A percentile compares a stretch with the other conserved stretches of the same genome.
Conservation (phyloP, 2,329 filamentous ascomycete genomes). For the Periconia sp. region DNA sequence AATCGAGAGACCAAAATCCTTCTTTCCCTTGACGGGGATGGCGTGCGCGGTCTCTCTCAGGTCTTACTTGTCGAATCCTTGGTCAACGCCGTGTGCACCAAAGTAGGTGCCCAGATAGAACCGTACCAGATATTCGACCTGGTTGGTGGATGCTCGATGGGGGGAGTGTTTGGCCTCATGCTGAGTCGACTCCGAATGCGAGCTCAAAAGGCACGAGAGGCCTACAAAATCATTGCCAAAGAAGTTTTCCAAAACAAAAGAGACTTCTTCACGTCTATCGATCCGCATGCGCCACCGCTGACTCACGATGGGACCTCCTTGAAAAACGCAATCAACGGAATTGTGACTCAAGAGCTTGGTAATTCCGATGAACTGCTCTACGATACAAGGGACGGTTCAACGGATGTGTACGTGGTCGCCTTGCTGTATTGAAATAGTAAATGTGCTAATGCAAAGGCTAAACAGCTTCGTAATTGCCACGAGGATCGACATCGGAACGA, state of each 20-base stretch:
- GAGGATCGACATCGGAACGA: slow-evolving; percentile 29
- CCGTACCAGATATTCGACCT: slow-evolving; percentile 36
- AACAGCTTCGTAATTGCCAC: slow-evolving; percentile 31
- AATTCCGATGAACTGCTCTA: slow-evolving; percentile 23
- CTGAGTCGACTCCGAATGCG: slow-evolving; percentile 34
- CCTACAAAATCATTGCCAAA: slow-evolving; percentile 27
- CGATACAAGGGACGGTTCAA: slow-evolving; percentile 25
- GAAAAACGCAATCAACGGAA: slow-evolving; percentile 21
- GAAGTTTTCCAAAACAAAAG: slow-evolving; percentile 30
- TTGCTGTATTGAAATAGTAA: background rate
- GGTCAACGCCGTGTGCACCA: slow-evolving; percentile 33
- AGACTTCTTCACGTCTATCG: slow-evolving; percentile 27
- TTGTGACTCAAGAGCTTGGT: slow-evolving; percentile 21
- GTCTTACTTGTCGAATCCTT: slow-evolving; percentile 33
- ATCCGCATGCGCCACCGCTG: slow-evolving; percentile 15
- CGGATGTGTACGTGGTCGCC: slow-evolving; percentile 28
- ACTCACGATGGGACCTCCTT: slow-evolving; percentile 16
- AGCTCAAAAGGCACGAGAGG: slow-evolving; percentile 29
- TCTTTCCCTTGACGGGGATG: slow-evolving; percentile 36
- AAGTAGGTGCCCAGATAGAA: slow-evolving; percentile 24
- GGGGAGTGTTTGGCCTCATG: slow-evolving; percentile 32
- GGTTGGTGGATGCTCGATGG: slow-evolving; percentile 30
- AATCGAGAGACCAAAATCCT: slow-evolving; percentile 33
- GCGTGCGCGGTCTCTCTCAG: slow-evolving; percentile 32
- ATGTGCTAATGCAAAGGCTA: slow-evolving; percentile 4